Evolutionary conservation across 169 alveolate genomes (phyloP), one percentile per base, ranked within the genome.

Genomic region (Eimeria sp.): DNA sequence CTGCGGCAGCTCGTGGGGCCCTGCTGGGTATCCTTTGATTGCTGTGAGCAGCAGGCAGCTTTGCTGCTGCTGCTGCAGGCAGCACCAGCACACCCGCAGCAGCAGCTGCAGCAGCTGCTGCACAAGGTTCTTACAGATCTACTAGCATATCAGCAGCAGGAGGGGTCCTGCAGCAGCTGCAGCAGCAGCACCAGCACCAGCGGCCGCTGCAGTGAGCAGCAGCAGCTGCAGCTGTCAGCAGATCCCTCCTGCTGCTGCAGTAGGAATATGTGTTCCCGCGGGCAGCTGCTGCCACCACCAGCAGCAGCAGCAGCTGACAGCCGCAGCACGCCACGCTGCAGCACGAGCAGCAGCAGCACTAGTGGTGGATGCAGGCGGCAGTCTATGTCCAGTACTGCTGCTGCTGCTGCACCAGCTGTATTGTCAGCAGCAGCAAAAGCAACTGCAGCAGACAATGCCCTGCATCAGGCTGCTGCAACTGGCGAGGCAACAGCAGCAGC

Each of bases 101-200:
- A 82, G 90, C 90, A 82, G 72, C 90, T 82, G 90, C 90, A 82
- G 90, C 90, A 82, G 90, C 90, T 82, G 90, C 90, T 82, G 73
- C 90, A 82, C 73, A 82, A 47, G 51, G 90, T 82, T 18, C 25
- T 82, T 9, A 27, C 90, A 16, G 72, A 82, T 70, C 90, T 82
- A 45, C 72, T 82, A 72, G 49, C 90, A 11, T 82, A 25, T n/a
- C 90, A 82, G 70, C 90, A 82, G 90, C 67, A 82, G 25, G 22
- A 49, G 34, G 45, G 43, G 7, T 22, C 51, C 49, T 20, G 70
- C 90, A 45, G 72, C 72, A 34, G 40, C 87, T 6, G 27, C n/a
- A 7, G 45, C 90, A 43, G 87, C 87, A 49, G 63, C 49, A 76
- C 34, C 87, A 13, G 63, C 57, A 34, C 49, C 80, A 76, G 61